Percentiles rank a stretch among this genome's conserved stretches.
phyloP scores from a whole-genome alignment of 1,139 yeast genomes.

The Lizanozyma gosingica region DNA sequence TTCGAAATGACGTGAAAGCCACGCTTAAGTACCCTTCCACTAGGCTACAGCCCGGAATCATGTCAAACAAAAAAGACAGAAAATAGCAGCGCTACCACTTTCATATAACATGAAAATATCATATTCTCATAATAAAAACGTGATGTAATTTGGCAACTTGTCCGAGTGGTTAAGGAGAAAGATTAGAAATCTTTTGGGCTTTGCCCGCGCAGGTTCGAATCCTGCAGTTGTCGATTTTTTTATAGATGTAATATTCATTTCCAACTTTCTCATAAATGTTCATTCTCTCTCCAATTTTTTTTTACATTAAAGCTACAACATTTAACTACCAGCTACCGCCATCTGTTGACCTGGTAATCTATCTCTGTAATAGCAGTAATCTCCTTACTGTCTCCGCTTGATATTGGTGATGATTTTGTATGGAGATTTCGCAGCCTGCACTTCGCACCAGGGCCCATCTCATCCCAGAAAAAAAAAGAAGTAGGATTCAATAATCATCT shows the following conservation, averaged over 20 bases:
- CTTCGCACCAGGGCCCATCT: background rate
- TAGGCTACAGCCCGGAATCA: too few relatives aligned
- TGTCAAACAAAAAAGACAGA: too few relatives aligned
- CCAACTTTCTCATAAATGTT: background rate
- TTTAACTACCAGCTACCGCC: background rate
- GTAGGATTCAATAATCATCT: background rate
- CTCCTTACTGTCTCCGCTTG: background rate
- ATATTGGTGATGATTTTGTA: background rate
- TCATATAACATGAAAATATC: too few relatives aligned
- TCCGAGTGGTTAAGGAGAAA: conserved; percentile 32
- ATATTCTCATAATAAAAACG: too few relatives aligned
- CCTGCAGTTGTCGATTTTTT: conserved; percentile 27
- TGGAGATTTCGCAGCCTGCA: background rate
- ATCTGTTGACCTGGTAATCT: background rate
- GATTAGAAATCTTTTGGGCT: conserved; percentile 30
- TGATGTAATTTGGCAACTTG: conserved; percentile 15
- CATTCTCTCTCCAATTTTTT: background rate
- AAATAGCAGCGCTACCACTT: too few relatives aligned
- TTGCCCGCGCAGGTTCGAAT: conserved; percentile 32
- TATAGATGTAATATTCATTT: conserved; percentile 3
- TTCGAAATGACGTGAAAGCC: too few relatives aligned
- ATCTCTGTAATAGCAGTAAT: too few relatives aligned
- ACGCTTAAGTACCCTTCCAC: too few relatives aligned
- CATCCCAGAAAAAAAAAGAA: background rate
- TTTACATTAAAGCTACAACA: background rate